Percentiles rank a stretch among this genome's conserved stretches.
phyloP scores from a whole-genome alignment of 2,329 filamentous ascomycete species.

The Coniochaeta hoffmannii region DNA sequence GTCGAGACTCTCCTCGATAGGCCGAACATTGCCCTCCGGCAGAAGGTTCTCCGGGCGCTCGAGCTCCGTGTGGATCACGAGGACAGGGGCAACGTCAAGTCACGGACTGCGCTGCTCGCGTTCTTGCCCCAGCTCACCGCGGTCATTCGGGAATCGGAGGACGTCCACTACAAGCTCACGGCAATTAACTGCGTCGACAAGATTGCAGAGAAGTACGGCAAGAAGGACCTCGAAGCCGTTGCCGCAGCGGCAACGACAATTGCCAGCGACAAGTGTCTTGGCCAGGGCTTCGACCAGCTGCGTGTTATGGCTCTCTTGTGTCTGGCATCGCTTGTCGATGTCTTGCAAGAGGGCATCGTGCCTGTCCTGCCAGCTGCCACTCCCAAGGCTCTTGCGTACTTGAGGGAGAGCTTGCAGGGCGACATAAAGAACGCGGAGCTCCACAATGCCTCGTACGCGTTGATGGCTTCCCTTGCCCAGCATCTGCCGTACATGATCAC shows the following conservation, averaged over 20 bases:
- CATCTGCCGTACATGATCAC: conserved; percentile 88
- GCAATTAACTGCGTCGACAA: conserved; percentile 86
- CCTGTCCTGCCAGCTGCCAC: conserved; percentile 73
- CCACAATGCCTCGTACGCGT: conserved; percentile 74
- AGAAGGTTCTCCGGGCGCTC: conserved; percentile 73
- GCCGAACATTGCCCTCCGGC: conserved; percentile 66
- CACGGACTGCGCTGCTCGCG: conserved; percentile 63
- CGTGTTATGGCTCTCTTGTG: conserved; percentile 82
- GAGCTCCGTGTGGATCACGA: conserved; percentile 72
- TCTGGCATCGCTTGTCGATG: conserved; percentile 81
- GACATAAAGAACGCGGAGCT: conserved; percentile 53
- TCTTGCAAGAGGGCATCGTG: conserved; percentile 78
- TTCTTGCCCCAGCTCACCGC: conserved; percentile 74
- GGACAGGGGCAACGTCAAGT: conserved; percentile 58
- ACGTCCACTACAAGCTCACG: conserved; percentile 73
- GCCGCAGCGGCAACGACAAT: conserved; percentile 69
- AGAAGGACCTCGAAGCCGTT: conserved; percentile 75
- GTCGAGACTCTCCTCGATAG: conserved; percentile 75
- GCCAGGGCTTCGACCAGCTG: conserved; percentile 63
- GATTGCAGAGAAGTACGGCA: conserved; percentile 91
- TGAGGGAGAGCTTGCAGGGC: conserved; percentile 53
- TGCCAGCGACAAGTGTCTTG: conserved; percentile 68
- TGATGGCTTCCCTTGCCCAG: conserved; percentile 72
- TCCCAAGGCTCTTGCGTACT: conserved; percentile 62
- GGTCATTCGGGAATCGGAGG: conserved; percentile 65